Conservation (phyloP, 2,329 filamentous ascomycete species). For the Dothidotthia symphoricarpi region DNA sequence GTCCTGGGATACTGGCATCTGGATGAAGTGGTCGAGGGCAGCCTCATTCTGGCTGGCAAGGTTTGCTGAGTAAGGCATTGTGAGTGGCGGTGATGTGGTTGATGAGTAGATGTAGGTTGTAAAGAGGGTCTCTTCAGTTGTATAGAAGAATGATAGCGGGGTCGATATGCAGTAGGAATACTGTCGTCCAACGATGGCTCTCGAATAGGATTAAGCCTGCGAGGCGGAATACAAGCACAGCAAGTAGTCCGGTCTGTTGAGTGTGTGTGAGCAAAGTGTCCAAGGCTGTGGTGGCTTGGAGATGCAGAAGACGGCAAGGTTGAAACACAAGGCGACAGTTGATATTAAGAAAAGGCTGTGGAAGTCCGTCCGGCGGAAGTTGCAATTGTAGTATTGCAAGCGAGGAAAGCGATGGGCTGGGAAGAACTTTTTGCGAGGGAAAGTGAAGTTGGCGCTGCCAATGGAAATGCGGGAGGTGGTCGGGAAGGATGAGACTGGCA, state of each 20-base stretch:
- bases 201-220: constrained; percentile 29
- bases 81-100: constrained; percentile 16
- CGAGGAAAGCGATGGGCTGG: constrained; percentile 18
- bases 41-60: constrained; percentile 60
- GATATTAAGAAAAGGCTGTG: constrained; percentile 28
- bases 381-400: constrained; percentile 7
- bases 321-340: constrained; percentile 26
- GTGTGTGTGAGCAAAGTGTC: constrained; percentile 36
- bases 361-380: constrained; percentile 37
- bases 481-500: constrained; percentile 28
- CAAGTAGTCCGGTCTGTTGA: constrained; percentile 32
- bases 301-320: constrained; percentile 23
- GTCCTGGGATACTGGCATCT: constrained; percentile 67
- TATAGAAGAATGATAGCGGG: constrained; percentile 4
- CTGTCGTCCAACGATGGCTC: constrained; percentile 10
- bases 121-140: constrained; percentile 8
- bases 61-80: constrained; percentile 49
- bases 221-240: constrained; percentile 23
- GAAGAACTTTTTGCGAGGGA: constrained; percentile 21
- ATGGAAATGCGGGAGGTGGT: constrained; percentile 19
- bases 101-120: constrained; percentile 11
- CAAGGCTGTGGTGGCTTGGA: constrained; percentile 33
- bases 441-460: constrained; percentile 33
- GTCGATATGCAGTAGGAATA: constrained; percentile 15
- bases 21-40: constrained; percentile 78